Conservation (phyloP, 352 stramenopile species). For the Phytophthora litchii region DNA sequence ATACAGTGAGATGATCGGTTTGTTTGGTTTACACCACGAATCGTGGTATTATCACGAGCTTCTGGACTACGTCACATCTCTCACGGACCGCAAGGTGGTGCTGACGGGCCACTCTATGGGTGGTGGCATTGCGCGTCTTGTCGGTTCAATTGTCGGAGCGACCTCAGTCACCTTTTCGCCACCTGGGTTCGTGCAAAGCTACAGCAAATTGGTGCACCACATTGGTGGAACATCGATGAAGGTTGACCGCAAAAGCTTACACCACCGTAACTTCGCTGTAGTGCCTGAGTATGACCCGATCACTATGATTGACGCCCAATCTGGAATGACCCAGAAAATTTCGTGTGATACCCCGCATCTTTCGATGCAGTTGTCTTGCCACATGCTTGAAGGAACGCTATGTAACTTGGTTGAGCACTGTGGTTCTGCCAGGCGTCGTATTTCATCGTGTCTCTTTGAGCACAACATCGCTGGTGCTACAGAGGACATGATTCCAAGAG, state of each 20-base stretch:
- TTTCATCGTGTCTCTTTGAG: slow-evolving; percentile 77
- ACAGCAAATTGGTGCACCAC: slow-evolving; percentile 88
- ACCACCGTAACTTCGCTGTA: slow-evolving; percentile 87
- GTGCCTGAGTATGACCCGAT: slow-evolving; percentile 90
- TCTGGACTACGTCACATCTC: slow-evolving; percentile 80
- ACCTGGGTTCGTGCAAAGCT: slow-evolving; percentile 87
- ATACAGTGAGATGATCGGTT: slow-evolving; percentile 84
- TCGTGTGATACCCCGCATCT: slow-evolving; percentile 87
- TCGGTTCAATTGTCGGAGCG: slow-evolving; percentile 77
- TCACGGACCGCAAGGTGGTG: slow-evolving; percentile 81
- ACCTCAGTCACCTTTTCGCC: slow-evolving; percentile 88
- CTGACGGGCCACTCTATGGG: slow-evolving; percentile 91
- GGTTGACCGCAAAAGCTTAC: slow-evolving; percentile 74
- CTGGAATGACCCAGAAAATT: slow-evolving; percentile 90
- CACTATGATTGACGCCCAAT: slow-evolving; percentile 88
- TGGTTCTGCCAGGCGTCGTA: slow-evolving; percentile 56
- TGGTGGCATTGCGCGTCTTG: slow-evolving; percentile 83
- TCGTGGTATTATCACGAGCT: slow-evolving; percentile 90
- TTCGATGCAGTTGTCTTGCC: slow-evolving; percentile 90
- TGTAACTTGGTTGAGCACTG: slow-evolving; percentile 87
- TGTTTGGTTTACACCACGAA: slow-evolving; percentile 89
- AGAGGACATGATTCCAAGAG: slow-evolving; percentile 58
- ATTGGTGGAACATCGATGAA: slow-evolving; percentile 76
- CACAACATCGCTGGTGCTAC: slow-evolving; percentile 79
- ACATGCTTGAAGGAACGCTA: slow-evolving; percentile 91